phyloP scores from a whole-genome alignment of 257 asterid species.

The Nicotiana noctiflora region DNA sequence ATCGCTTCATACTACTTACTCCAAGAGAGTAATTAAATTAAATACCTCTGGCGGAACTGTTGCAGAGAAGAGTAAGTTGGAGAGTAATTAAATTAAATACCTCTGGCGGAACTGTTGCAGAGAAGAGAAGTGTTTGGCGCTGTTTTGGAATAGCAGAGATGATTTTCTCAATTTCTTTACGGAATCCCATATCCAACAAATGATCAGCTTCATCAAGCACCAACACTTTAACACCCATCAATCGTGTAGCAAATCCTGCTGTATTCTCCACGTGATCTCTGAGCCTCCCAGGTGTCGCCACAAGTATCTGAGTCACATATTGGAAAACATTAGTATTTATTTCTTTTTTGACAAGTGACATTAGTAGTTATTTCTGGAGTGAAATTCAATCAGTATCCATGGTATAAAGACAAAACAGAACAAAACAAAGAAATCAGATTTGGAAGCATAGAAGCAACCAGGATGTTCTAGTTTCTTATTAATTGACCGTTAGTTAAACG shows the following conservation, averaged over 20 bases:
- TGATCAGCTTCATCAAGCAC: conserved; percentile 98
- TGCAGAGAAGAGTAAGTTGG: conserved; percentile 94
- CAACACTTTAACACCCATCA: conserved; percentile 89
- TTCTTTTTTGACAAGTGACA: not conserved
- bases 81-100: conserved; percentile 34
- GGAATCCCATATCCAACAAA: conserved; percentile 95
- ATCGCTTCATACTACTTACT: not conserved
- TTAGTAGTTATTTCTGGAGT: not conserved
- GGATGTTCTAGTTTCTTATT: not conserved
- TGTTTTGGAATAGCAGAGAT: conserved; percentile 89
- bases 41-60: conserved; percentile 85
- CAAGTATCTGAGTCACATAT: conserved; percentile 62
- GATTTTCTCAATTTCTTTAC: conserved; percentile 84
- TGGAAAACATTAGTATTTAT: not conserved
- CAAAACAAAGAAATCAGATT: not conserved
- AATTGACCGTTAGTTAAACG: not conserved
- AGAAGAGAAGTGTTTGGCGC: conserved; percentile 93
- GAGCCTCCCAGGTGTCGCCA: conserved; percentile 98
- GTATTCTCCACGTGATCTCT: conserved; percentile 92
- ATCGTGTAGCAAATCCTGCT: conserved; percentile 87
- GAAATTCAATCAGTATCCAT: not conserved
- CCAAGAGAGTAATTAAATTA: not conserved
- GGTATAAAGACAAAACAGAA: not conserved
- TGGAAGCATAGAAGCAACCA: not conserved
- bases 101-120: conserved; percentile 93